Evolutionary conservation across 495 filamentous ascomycete species (phyloP), one percentile per base, ranked within the genome.

Genomic region (Penicillium goetzii): DNA sequence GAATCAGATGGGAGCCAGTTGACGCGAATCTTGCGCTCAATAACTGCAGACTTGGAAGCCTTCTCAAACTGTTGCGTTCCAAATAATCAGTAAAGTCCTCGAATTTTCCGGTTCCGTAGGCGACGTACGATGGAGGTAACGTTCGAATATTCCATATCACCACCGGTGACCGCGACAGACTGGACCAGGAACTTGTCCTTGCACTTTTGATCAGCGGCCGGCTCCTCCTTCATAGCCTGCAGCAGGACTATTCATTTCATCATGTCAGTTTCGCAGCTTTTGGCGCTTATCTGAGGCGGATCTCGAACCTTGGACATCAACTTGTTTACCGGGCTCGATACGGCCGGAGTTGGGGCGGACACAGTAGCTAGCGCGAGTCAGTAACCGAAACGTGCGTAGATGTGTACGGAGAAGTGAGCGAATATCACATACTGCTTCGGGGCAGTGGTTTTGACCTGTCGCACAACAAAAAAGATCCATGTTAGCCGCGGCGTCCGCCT

Each of bases 151-250:
- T 97, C 92, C 78, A 90, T 90, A 63, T 97, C 93, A 61, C 84
- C 32, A 6, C 52, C 84, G 5, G 89, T 88, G 66, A 99, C 91
- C 36, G 86, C 80, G 61, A 97, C 91, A 21, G 94, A 96, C 79
- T 99, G 95, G 38, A 99, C 96, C 53, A 99, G 85, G 76, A 99
- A 99, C 80, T 99, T 99, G 81, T 99, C 95, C 73, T 92, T 88
- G 82, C 94, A 98, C 71, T 92, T 92, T 41, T 88, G 89, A 70
- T 96, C 93, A 34, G 76, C 60, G 3, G 95, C 85, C 28, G 94
- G 95, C 70, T 97, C 92, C 70, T 93, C 88, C 80, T 96, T 97
- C 96, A 98, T 96, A 23, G 93, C 92, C 80, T 99, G 95, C 28
- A 99, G 86, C 40, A 98, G 85, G 21, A 99, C 95, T 97, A 71